Base-by-base conservation (phyloP, 192 early-diverging fungal genomes). In the Coemansia umbellata region DNA sequence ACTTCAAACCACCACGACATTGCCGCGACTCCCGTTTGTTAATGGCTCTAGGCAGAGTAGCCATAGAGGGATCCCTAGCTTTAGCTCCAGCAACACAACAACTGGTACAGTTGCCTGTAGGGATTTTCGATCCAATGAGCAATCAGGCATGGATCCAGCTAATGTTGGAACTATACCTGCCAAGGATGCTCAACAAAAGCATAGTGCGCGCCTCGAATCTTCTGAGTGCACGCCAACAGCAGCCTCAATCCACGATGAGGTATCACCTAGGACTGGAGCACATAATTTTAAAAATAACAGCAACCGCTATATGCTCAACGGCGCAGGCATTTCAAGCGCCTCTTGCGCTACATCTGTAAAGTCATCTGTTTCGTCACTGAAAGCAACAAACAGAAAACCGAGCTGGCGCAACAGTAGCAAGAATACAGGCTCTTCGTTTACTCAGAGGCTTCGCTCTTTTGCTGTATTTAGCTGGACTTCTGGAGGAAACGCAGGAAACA, bases 371-470 rank as follows among this genome's bases (percentile, higher is more conserved):
- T 69, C 73, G 5, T 68, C 66, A 31, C 42, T 63, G 4, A 55
- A 53, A 24, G 47, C 52, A 30, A 51, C 28, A 35, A 31, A 26
- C 9, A 57, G 66, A 31, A 53, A 61, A 19, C 61, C 57, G 14
- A 76, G 66, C 58, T 65, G 73, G 73, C 66, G 73, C 0, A 58
- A 65, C 36, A 60, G 54, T 45, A 28, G 55, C 26, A 57, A 51
- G 24, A 56, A 63, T 35, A 35, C 60, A 17, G 44, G 58, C 14
- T 28, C 63, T 15, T 61, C 57, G 30, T 65, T 76, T 69, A 62
- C 73, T 8, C 73, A 76, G 23, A 68, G 68, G 45, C 58, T 76
- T 27, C 73, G 73, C 14, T 69, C 73, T 11, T 53, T 76, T 15
- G 73, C 73, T 0, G 66, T 50, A 9, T 76, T 76, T 41, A 56